These are phyloP conservation scores for Boeremia lycopersici DNA, from an alignment of 2,329 filamentous ascomycete genomes.

Conservation along the genomic window DNA sequence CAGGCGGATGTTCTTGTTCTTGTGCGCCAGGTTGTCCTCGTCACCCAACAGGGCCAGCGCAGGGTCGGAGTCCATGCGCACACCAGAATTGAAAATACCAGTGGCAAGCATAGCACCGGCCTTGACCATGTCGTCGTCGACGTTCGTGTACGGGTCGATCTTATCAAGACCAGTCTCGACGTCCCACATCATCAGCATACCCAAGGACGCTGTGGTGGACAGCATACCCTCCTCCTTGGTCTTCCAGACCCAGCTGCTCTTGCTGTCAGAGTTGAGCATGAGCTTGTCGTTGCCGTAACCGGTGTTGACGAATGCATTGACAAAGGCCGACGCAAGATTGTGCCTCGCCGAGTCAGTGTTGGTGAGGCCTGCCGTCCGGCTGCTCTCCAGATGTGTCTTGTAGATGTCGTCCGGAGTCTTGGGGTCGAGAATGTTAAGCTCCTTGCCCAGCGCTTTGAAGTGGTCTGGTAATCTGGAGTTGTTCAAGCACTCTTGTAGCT, in stretches of 20 bases:
- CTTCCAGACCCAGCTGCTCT: conserved; percentile 97
- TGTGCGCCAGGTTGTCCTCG: conserved; percentile 75
- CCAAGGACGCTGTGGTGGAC: conserved; percentile 91
- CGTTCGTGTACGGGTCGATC: conserved; percentile 93
- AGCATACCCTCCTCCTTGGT: conserved; percentile 98
- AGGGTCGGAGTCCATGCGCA: conserved; percentile 86
- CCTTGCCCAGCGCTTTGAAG: conserved; percentile 92
- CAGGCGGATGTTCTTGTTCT: conserved; percentile 77
- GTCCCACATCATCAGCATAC: conserved; percentile 91
- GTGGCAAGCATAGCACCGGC: conserved; percentile 92
- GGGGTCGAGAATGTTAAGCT: conserved; percentile 94
- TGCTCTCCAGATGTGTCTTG: conserved; percentile 98
- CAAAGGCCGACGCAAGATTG: conserved; percentile 93
- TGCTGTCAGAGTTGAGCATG: conserved; percentile 85
- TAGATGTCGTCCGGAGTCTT: conserved; percentile 99
- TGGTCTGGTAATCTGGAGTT: conserved; percentile 88
- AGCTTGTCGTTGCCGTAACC: conserved; percentile 96
- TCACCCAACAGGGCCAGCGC: conserved; percentile 86
- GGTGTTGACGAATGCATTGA: conserved; percentile 96
- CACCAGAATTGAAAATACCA: conserved; percentile 93
- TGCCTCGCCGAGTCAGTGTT: conserved; percentile 95
- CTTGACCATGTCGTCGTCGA: conserved; percentile 80
- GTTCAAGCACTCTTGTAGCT: conserved; percentile 81
- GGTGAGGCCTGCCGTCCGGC: conserved; percentile 86
- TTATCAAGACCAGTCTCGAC: conserved; percentile 90